Evolutionary conservation across 1,139 yeast species (phyloP).

Genomic region (Yamadazyma songkhlaensis): DNA sequence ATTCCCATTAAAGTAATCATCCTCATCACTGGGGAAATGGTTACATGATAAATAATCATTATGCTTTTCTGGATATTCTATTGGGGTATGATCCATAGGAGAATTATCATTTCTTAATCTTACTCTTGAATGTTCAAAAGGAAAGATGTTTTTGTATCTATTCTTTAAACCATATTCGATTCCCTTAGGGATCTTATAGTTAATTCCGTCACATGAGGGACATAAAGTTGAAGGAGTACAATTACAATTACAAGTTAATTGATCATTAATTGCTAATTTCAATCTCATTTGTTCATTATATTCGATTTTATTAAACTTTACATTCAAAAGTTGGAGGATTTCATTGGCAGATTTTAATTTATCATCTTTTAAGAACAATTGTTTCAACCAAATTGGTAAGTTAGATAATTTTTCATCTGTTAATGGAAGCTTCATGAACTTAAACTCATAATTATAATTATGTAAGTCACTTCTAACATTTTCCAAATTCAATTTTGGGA

Average conservation of each 20-base stretch:
- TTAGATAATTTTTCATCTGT: conserved; percentile 15
- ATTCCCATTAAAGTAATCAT: conserved; percentile 46
- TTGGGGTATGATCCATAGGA: conserved; percentile 1
- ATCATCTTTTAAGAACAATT: conserved; percentile 17
- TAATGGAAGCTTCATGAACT: conserved; percentile 25
- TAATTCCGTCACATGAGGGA: conserved; percentile 40
- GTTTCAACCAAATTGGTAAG: conserved; percentile 50
- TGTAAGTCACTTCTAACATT: conserved; percentile 10
- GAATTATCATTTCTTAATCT: conserved; percentile 19
- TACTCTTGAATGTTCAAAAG: conserved; percentile 47
- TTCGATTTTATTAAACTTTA: conserved; percentile 48
- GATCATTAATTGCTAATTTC: conserved; percentile 26
- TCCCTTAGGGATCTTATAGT: conserved; percentile 53
- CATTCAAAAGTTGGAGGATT: conserved; percentile 31
- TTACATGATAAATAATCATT: conserved; percentile 3
- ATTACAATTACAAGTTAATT: conserved; percentile 8
- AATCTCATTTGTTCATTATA: conserved; percentile 48
- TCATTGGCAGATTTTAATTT: conserved; percentile 16
- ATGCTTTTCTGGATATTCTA: conserved; percentile 1
- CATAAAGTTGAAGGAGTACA: conserved; percentile 46
- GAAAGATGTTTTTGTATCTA: conserved; percentile 45
- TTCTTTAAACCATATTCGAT: conserved; percentile 45
- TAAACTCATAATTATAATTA: conserved; percentile 35
- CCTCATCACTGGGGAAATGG: conserved; percentile 14
- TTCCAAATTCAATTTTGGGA: conserved; percentile 18